These are phyloP conservation scores for Hypoxylon sp. DNA, from an alignment of 2,329 filamentous ascomycete genomes.

Conservation along the genomic window DNA sequence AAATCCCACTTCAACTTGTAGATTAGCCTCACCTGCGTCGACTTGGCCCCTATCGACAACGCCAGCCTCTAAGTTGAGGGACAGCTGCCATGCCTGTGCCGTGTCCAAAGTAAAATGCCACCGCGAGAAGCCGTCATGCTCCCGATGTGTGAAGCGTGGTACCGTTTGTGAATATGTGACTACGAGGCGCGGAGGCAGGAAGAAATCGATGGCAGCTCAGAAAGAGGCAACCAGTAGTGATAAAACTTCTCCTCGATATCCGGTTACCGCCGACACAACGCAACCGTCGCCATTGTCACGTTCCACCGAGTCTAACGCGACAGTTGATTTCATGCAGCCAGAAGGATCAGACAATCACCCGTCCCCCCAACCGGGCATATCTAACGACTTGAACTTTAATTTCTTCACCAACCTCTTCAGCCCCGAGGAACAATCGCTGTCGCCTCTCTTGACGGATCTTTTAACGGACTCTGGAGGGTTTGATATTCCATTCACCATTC, in stretches of 20 bases:
- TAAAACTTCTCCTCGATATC: slow-evolving; percentile 1
- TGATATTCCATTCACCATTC: neutral
- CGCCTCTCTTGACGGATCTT: neutral
- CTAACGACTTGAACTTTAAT: neutral
- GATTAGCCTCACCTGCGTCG: neutral
- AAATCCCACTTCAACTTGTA: neutral
- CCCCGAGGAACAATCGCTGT: neutral
- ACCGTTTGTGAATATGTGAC: neutral
- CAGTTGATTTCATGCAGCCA: neutral
- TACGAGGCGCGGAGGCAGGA: neutral
- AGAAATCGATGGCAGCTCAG: neutral
- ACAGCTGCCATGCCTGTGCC: slow-evolving; percentile 1
- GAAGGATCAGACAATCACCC: neutral
- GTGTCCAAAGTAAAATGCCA: neutral
- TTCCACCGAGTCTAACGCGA: neutral
- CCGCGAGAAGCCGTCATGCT: neutral
- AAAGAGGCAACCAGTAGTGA: neutral
- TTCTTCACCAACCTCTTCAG: neutral
- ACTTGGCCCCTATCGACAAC: neutral
- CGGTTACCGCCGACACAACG: neutral
- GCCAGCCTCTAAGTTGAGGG: neutral
- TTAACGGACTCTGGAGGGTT: neutral
- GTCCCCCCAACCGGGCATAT: neutral
- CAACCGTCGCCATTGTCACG: neutral
- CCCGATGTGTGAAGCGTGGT: neutral